Conservation (phyloP, 208 protist species). For the Acanthamoeba lenticulata region DNA sequence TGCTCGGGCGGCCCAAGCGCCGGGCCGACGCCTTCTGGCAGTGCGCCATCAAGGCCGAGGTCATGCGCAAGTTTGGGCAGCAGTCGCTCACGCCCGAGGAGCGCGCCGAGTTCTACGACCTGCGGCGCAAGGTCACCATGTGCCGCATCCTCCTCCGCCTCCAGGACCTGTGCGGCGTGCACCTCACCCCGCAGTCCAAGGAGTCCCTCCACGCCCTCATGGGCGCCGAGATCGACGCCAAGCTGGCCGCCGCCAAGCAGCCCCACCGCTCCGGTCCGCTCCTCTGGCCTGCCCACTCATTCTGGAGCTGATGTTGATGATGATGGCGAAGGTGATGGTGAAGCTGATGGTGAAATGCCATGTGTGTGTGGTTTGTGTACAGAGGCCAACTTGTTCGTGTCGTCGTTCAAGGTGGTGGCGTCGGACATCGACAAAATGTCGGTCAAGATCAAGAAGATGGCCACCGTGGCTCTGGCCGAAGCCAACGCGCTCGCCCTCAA, state of each 20-base stretch:
- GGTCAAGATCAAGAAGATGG: slow-evolving; percentile 30
- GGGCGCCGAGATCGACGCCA: neutral
- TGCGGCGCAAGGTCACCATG: slow-evolving; percentile 35
- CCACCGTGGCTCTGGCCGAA: neutral
- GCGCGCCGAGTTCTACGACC: slow-evolving; percentile 27
- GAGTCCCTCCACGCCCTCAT: neutral
- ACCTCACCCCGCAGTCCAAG: slow-evolving; percentile 3
- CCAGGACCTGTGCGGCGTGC: slow-evolving; percentile 22
- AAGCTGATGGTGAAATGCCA: too few relatives aligned
- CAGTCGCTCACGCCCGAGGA: neutral
- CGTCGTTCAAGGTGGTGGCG: slow-evolving; percentile 40
- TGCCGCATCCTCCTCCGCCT: slow-evolving; percentile 23
- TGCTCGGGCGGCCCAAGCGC: neutral
- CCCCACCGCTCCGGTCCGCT: too few relatives aligned
- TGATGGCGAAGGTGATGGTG: too few relatives aligned
- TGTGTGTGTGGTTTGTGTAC: too few relatives aligned
- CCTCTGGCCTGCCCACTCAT: too few relatives aligned
- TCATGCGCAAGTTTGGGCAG: slow-evolving; percentile 47
- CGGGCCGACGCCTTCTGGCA: slow-evolving; percentile 19
- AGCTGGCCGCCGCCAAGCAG: neutral
- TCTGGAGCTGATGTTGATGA: too few relatives aligned
- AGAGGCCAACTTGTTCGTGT: neutral
- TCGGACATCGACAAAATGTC: slow-evolving; percentile 33
- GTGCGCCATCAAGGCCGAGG: slow-evolving; percentile 16
- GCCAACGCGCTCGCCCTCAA: slow-evolving; percentile 47